These are phyloP conservation scores for Fusarium odoratissimum DNA, from an alignment of 2,329 filamentous ascomycete species.

Conservation along the genomic window DNA sequence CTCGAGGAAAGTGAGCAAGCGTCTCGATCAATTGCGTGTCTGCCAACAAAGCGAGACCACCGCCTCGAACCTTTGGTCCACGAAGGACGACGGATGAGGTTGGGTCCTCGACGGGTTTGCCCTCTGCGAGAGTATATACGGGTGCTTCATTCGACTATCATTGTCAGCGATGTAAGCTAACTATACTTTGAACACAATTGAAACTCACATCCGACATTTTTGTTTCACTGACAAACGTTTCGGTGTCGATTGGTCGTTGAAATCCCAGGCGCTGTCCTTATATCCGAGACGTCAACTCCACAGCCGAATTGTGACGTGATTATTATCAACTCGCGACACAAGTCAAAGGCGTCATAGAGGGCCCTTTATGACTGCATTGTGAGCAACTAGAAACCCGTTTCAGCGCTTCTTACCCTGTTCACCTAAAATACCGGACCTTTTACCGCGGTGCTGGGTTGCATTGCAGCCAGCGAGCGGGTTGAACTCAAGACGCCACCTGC, in stretches of 20 bases:
- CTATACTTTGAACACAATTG: background rate
- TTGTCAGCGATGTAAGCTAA: background rate
- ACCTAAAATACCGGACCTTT: too few species aligned
- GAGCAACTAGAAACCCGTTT: background rate
- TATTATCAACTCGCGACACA: background rate
- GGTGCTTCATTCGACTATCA: background rate
- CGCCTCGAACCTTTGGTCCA: background rate
- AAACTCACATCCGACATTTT: background rate
- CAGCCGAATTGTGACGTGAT: conserved; percentile 3
- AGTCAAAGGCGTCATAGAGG: background rate
- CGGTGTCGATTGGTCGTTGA: background rate
- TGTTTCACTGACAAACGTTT: background rate
- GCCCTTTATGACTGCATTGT: background rate
- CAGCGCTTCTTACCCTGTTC: background rate
- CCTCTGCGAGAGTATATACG: conserved; percentile 8
- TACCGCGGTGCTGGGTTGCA: background rate
- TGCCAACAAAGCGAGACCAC: background rate
- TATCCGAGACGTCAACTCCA: background rate
- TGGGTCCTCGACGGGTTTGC: conserved; percentile 2
- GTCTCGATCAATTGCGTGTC: conserved; percentile 15
- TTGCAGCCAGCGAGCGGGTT: background rate
- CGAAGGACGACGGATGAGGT: background rate
- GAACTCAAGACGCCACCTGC: background rate
- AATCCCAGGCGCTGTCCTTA: background rate
- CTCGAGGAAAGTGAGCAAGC: background rate